phyloP scores from a whole-genome alignment of 768 basidiomycete species.

The Leucosporidium creatinivorum region DNA sequence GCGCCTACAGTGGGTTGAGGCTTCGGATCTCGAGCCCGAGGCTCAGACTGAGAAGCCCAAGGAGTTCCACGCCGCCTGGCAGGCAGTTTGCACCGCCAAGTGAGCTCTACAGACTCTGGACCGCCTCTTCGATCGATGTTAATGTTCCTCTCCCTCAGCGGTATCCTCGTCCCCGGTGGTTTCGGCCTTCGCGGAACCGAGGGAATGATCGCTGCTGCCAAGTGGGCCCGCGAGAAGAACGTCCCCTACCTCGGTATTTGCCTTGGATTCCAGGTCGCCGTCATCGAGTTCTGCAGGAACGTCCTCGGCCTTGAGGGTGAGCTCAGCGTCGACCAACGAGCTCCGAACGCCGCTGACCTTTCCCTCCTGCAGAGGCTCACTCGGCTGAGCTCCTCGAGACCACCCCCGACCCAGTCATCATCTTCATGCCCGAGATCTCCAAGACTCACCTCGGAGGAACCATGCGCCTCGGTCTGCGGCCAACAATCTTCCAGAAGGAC shows the following conservation, averaged over 20 bases:
- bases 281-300: conserved; percentile 86
- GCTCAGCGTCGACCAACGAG: conserved; percentile 28
- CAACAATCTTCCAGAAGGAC: conserved; percentile 73
- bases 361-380: conserved; percentile 56
- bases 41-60: conserved; percentile 72
- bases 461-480: conserved; percentile 98
- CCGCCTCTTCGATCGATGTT: rapidly evolving
- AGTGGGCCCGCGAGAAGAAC: conserved; percentile 91
- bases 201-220: conserved; percentile 97
- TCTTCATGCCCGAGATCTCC: conserved; percentile 99
- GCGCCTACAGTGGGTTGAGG: conserved; percentile 77
- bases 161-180: conserved; percentile 94
- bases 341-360: background rate
- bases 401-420: conserved; percentile 54
- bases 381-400: conserved; percentile 68
- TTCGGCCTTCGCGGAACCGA: conserved; percentile 90
- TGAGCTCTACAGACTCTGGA: conserved; percentile 42
- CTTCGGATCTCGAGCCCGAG: conserved; percentile 77
- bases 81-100: conserved; percentile 81
- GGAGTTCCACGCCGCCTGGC: conserved; percentile 92
- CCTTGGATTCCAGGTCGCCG: conserved; percentile 93
- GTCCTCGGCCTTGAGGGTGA: conserved; percentile 64
- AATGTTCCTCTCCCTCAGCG: conserved; percentile 48
- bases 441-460: conserved; percentile 98
- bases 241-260: conserved; percentile 94